A percentile compares a stretch with the other conserved stretches of the same genome.
Evolutionary conservation across 208 protist species (phyloP).

Genomic region (Crithidia brevicula): DNA sequence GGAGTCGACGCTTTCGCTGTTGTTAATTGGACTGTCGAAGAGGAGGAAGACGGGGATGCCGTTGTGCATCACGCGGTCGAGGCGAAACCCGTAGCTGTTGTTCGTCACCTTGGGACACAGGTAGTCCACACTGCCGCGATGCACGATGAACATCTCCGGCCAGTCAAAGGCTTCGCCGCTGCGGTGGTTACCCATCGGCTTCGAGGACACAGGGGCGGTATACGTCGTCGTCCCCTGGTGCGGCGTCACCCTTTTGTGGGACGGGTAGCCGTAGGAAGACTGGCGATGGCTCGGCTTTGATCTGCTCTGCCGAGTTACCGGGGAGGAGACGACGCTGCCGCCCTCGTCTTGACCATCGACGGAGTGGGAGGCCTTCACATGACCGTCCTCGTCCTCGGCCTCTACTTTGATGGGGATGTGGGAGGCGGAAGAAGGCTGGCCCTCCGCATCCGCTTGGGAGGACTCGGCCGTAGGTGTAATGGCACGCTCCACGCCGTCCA

Average conservation of each 20-base stretch:
- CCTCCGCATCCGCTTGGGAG: no score
- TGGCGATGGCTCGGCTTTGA: not conserved
- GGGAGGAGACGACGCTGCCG: conserved; percentile 1
- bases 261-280: conserved; percentile 13
- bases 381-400: not conserved
- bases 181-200: conserved; percentile 31
- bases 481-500: no score
- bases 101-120: conserved; percentile 47
- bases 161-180: conserved; percentile 76
- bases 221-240: conserved; percentile 49
- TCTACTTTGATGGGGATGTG: not conserved
- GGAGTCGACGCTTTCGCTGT: conserved; percentile 35
- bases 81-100: conserved; percentile 73
- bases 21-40: conserved; percentile 45
- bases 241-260: conserved; percentile 36
- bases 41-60: conserved; percentile 78
- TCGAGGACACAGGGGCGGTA: conserved; percentile 30
- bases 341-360: conserved; percentile 1
- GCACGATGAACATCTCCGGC: conserved; percentile 63
- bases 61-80: conserved; percentile 64
- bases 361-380: not conserved
- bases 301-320: not conserved
- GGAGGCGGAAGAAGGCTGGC: not conserved
- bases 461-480: no score
- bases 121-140: conserved; percentile 67